phyloP scores from a whole-genome alignment of 768 basidiomycete genomes.

The Pisolithus albus region DNA sequence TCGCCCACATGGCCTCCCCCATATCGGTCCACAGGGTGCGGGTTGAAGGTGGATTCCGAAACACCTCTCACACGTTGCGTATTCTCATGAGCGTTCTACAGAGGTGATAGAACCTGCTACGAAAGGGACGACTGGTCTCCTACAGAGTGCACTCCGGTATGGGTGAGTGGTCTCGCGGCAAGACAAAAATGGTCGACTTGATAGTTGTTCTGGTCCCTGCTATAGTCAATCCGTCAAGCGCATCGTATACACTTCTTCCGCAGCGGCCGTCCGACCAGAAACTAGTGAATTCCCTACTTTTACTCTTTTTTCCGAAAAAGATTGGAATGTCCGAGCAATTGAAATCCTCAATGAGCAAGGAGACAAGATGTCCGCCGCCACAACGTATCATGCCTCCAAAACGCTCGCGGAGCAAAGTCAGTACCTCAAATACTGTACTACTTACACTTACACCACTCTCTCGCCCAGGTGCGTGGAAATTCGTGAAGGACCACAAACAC shows the following conservation, averaged over 20 bases:
- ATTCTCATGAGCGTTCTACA: conserved; percentile 12
- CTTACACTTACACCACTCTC: neutral
- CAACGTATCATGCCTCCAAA: conserved; percentile 60
- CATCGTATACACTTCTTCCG: conserved; percentile 62
- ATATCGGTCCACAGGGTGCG: conserved; percentile 24
- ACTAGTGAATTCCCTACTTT: conserved; percentile 16
- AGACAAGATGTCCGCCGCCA: conserved; percentile 17
- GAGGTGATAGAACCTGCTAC: conserved; percentile 68
- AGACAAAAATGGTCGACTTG: neutral
- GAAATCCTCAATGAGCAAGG: conserved; percentile 30
- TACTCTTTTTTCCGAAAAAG: conserved; percentile 35
- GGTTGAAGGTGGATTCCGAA: too few species aligned
- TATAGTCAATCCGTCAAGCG: conserved; percentile 33
- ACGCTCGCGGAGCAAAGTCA: conserved; percentile 55
- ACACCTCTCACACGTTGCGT: too few species aligned
- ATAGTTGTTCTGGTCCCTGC: neutral
- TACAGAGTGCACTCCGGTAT: conserved; percentile 51
- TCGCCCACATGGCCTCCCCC: conserved; percentile 66
- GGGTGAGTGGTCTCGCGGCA: conserved; percentile 28
- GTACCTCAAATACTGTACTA: neutral
- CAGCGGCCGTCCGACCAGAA: conserved; percentile 36
- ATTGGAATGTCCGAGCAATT: conserved; percentile 52
- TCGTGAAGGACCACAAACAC: conserved; percentile 27
- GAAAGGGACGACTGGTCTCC: conserved; percentile 56
- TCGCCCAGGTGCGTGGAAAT: conserved; percentile 42